These are phyloP conservation scores for Aureococcus anophagefferens DNA, from an alignment of 108 stramenopile species.

Conservation along the genomic window DNA sequence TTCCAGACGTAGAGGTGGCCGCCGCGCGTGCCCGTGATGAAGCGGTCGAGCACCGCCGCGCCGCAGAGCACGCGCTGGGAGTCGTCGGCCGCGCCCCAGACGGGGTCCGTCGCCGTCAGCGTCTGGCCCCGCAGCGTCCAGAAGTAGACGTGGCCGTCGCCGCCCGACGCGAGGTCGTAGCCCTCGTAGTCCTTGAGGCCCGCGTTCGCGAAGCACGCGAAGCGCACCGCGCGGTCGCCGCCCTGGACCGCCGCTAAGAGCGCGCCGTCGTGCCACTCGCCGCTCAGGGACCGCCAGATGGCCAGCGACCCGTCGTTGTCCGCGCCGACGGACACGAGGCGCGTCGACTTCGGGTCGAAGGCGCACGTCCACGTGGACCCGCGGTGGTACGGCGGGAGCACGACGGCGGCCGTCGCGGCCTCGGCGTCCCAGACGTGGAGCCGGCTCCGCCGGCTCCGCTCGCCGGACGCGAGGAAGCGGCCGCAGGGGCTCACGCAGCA, in stretches of 20 bases:
- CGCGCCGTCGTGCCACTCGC: slow-evolving; percentile 45
- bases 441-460: neutral
- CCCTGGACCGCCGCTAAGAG: slow-evolving; percentile 31
- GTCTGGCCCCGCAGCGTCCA: slow-evolving; percentile 11
- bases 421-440: slow-evolving; percentile 27
- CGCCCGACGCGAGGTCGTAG: slow-evolving; percentile 19
- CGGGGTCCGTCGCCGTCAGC: neutral
- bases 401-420: slow-evolving; percentile 26
- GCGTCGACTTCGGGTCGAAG: slow-evolving; percentile 25
- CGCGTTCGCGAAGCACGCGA: neutral
- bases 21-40: slow-evolving; percentile 27
- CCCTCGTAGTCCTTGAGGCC: neutral
- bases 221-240: slow-evolving; percentile 24
- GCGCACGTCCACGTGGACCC: slow-evolving; percentile 15
- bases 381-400: slow-evolving; percentile 34
- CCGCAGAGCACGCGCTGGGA: slow-evolving; percentile 17
- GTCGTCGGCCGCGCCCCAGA: slow-evolving; percentile 6
- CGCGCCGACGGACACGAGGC: slow-evolving; percentile 27
- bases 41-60: slow-evolving; percentile 5
- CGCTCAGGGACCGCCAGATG: slow-evolving; percentile 26
- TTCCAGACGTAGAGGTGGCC: slow-evolving; percentile 40
- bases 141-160: slow-evolving; percentile 25
- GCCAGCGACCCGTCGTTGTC: slow-evolving; percentile 31
- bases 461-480: slow-evolving; percentile 24
- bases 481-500: slow-evolving; percentile 32